phyloP scores from a whole-genome alignment of 306 rosid species.

The Prunus davidiana region DNA sequence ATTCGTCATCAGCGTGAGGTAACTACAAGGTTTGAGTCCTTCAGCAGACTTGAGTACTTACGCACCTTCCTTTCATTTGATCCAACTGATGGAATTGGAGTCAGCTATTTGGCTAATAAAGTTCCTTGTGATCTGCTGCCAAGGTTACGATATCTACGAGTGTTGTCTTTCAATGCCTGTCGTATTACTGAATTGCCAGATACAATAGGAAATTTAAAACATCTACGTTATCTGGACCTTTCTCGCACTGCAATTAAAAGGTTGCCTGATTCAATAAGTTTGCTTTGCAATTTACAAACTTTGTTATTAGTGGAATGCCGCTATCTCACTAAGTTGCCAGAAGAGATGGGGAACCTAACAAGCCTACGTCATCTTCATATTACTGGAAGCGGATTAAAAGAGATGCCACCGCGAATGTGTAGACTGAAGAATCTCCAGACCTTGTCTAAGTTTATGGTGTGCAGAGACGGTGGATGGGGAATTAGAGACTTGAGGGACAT shows the following conservation, averaged over 20 bases:
- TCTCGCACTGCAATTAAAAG: conserved; percentile 28
- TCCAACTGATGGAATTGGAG: conserved; percentile 26
- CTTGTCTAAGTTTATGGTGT: conserved; percentile 22
- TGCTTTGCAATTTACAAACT: conserved; percentile 34
- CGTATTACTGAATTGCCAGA: conserved; percentile 28
- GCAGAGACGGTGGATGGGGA: conserved; percentile 18
- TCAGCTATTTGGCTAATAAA: conserved; percentile 29
- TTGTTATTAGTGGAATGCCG: conserved; percentile 23
- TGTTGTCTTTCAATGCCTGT: conserved; percentile 30
- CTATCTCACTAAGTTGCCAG: conserved; percentile 25
- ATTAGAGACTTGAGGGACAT: conserved; percentile 22
- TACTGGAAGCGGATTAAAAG: conserved; percentile 27
- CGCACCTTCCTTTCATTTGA: conserved; percentile 37
- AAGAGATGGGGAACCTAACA: conserved; percentile 23
- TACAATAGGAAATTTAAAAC: conserved; percentile 26
- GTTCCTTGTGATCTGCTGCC: conserved; percentile 27
- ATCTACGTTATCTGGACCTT: conserved; percentile 28
- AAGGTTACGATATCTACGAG: conserved; percentile 23
- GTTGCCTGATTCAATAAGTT: conserved; percentile 25
- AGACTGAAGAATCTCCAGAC: conserved; percentile 32
- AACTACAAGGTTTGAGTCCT: conserved; percentile 24
- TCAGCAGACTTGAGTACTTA: conserved; percentile 15
- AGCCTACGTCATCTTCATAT: conserved; percentile 19
- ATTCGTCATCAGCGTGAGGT: conserved; percentile 25
- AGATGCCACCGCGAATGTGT: conserved; percentile 30